A percentile compares a stretch with the other conserved stretches of the same genome.
Evolutionary conservation across 208 protist genomes (phyloP).

Genomic region (Angomonas desouzai): DNA sequence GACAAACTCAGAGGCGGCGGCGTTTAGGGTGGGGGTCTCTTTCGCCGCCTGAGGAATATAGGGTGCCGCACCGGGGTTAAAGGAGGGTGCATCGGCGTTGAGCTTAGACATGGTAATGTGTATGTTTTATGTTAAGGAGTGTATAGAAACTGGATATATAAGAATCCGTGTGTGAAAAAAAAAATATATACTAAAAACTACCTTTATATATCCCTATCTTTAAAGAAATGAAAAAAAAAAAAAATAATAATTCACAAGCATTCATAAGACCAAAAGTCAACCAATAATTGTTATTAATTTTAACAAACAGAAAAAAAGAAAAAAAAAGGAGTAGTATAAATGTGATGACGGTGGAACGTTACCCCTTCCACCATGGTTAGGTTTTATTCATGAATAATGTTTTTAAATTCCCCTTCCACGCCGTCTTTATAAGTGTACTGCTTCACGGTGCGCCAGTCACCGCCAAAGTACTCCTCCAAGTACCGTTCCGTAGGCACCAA

Average conservation of each 20-base stretch:
- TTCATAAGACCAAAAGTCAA: no score
- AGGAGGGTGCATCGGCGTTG: constrained; percentile 58
- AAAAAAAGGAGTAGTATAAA: no score
- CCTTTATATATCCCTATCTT: no score
- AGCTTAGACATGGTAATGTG: constrained; percentile 33
- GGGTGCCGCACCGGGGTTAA: constrained; percentile 49
- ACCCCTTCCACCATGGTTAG: no score
- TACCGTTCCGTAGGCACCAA: constrained; percentile 58
- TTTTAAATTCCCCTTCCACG: constrained; percentile 69
- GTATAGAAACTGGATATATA: neutral
- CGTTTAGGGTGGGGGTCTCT: neutral
- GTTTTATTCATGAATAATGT: constrained; percentile 57
- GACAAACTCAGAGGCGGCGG: constrained; percentile 15
- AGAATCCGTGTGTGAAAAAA: neutral
- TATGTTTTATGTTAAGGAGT: no score
- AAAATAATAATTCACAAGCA: no score
- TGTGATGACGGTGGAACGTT: no score
- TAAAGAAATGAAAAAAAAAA: no score
- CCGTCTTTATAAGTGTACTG: constrained; percentile 75
- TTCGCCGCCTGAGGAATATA: constrained; percentile 15
- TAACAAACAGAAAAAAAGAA: no score
- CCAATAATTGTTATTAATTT: no score
- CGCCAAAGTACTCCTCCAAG: constrained; percentile 80
- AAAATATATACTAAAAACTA: no score
- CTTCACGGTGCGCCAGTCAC: constrained; percentile 68